phyloP scores from a whole-genome alignment of 164 flowering plant species.

The Malania oleifera region DNA sequence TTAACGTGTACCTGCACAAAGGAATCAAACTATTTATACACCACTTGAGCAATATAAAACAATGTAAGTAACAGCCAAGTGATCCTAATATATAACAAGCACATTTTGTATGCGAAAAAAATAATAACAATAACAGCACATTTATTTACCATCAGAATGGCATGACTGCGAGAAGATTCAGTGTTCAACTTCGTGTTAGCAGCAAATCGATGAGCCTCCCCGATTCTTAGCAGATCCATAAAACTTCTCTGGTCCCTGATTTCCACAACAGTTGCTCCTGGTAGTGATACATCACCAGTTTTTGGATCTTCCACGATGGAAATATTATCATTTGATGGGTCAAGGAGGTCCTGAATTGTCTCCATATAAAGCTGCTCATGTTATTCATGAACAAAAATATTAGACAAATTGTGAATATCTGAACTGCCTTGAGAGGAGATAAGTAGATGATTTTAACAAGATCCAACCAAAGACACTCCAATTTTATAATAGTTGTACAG shows the following conservation, averaged over 20 bases:
- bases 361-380: slow-evolving; percentile 5
- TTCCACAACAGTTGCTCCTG: slow-evolving; percentile 4
- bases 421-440: neutral
- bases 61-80: no score
- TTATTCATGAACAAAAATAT: neutral
- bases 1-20: slow-evolving; percentile 1
- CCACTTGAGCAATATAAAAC: no score
- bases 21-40: neutral
- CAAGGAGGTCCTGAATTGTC: slow-evolving; percentile 3
- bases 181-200: slow-evolving; percentile 7
- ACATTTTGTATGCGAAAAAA: no score
- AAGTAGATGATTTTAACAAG: neutral
- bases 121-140: neutral
- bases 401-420: no score
- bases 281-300: slow-evolving; percentile 3
- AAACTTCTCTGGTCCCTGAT: slow-evolving; percentile 7
- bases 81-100: no score
- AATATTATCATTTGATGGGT: slow-evolving; percentile 5
- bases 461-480: neutral
- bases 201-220: slow-evolving; percentile 7
- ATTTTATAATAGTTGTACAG: neutral
- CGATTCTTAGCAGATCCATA: neutral
- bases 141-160: slow-evolving; percentile 2
- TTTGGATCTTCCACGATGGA: slow-evolving; percentile 7
- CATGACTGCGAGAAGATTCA: slow-evolving; percentile 8